Evolutionary conservation across 805 yeast species (phyloP), one percentile per base, ranked within the genome.

Genomic region (Isabelozyma pseudorhagii): DNA sequence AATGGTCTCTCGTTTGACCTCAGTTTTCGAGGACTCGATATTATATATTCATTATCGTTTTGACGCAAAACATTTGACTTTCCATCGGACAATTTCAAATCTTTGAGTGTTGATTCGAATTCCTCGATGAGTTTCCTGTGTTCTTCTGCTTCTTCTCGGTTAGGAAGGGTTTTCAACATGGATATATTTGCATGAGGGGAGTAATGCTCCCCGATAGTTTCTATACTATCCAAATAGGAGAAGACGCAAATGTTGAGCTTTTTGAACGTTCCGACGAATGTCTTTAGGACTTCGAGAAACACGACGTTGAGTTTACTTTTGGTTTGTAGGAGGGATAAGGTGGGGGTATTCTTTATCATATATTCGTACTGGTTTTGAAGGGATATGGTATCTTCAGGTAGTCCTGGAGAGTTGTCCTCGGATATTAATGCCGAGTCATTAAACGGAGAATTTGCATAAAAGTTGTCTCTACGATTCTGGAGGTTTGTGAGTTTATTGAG

Each of bases 241-340:
- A 66, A 47, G 43, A 60, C 64, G 29, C 58, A 54, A 5, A 60
- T 60, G 45, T 65, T 70, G 40, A 74, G 62, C 44, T 62, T 66
- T 47, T 61, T 62, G 54, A 69, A 72, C 0, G 61, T 46, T 14
- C 50, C 52, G 5, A 71, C 60, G 49, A 73, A 74, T 0, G 57
- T 51, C 48, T 67, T 68, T 15, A 73, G 60, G 1, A 64, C 68
- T 18, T 69, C 72, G 3, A 74, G 57, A 42, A 74, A 73, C 5
- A 72, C 62, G 17, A 56, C 38, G 50, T 74, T 72, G 42, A 74
- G 62, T 40, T 61, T 62, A 31, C 59, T 56, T 46, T 66, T 71
- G 38, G 57, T 48, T 50, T 67, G 67, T 4, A 72, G 54, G 14
- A 74, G 53, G 4, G 76, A 64, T 10, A 67, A 57, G 27, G 56